Conservation (phyloP, 257 asterid genomes). For the Phtheirospermum japonicum region DNA sequence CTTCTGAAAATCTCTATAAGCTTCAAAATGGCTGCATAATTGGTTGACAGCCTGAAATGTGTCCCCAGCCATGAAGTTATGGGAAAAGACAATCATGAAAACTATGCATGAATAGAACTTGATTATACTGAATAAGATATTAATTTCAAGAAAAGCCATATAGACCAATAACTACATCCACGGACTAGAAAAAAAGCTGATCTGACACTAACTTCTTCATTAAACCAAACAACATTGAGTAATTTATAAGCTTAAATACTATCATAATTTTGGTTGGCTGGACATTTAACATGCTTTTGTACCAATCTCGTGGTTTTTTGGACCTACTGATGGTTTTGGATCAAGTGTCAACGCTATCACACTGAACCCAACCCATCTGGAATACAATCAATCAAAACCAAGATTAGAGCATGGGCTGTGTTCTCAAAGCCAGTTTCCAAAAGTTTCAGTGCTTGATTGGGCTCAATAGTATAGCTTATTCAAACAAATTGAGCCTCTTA, state of each 20-base stretch:
- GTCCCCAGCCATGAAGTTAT: constrained; percentile 28
- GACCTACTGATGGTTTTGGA: no score
- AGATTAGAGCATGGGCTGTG: background rate
- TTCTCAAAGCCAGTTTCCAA: background rate
- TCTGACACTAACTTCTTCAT: background rate
- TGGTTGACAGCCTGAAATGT: constrained; percentile 93
- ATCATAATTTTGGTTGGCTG: background rate
- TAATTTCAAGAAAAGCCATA: background rate
- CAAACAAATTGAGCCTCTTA: background rate
- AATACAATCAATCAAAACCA: background rate
- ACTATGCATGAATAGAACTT: constrained; percentile 16
- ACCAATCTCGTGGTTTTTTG: no score
- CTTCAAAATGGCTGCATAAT: constrained; percentile 93
- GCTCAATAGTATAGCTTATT: background rate
- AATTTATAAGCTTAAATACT: background rate
- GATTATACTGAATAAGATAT: background rate
- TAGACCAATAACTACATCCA: constrained; percentile 2
- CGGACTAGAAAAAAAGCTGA: background rate
- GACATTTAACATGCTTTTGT: background rate
- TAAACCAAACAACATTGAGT: background rate
- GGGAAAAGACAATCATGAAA: constrained; percentile 26
- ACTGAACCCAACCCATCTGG: background rate
- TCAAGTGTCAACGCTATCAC: no score
- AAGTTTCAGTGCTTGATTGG: background rate
- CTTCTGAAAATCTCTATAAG: constrained; percentile 88